Evolutionary conservation across 176 grass and related monocot species (phyloP), one percentile per base, ranked within the genome.

Genomic region (Neostapfia colusana): DNA sequence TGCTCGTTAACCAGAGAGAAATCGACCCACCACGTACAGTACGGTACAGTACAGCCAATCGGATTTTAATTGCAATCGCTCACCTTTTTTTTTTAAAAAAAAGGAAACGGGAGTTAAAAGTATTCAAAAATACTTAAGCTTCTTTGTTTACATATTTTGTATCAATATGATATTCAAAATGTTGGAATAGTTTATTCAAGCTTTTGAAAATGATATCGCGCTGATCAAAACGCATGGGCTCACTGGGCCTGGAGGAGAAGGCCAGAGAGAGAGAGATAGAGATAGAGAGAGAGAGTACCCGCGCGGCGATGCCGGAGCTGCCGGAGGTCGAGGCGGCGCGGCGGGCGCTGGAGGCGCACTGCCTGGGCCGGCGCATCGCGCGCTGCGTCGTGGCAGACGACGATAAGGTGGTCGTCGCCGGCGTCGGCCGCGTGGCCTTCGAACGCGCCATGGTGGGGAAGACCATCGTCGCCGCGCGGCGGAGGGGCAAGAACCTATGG

Each of bases 401-500:
- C 58, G 1, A 77, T 51, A 89, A 89, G 83, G 90, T 89, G n/a
- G 86, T 97, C 43, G 54, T 91, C 3, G n/a, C 77, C 20, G 74
- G 75, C 26, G 80, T 71, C 26, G 79, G 79, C 8, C 78, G 70
- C 13, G 76, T 73, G 49, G 69, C 71, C 69, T 80, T 93, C 70
- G 80, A 91, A 86, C 63, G 88, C 49, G 57, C 93, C 72, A 85
- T 97, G 67, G 51, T 85, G 28, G 90, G 93, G 15, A 67, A 55
- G 74, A 93, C 81, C 66, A 87, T 97, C 65, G 65, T 93, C 10
- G 88, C 89, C 54, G 91, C 86, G 25, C 70, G 72, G 16, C 84
- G 91, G 44, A 90, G 62, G 88, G 94, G 91, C 10, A 97, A 97
- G 72, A 91, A 90, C 85, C 91, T 97, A 61, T 97, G 91, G 94